Evolutionary conservation across 164 flowering plant species (phyloP), one percentile per base, ranked within the genome.

Genomic region (Cinnamomum chago): DNA sequence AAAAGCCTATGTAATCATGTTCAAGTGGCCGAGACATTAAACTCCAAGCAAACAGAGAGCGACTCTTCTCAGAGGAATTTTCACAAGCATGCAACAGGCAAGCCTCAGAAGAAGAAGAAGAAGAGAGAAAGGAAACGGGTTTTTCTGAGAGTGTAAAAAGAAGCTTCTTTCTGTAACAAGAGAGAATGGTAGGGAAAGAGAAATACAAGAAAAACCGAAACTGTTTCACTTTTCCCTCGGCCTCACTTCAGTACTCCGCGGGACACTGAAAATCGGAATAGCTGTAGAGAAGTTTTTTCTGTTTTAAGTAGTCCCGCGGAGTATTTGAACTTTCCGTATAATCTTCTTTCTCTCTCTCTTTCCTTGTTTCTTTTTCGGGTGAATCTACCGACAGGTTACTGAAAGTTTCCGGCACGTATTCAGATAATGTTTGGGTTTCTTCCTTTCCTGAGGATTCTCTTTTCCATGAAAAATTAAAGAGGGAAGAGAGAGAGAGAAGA

Each of bases 1-100:
- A 84, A 35, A 88, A 83, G 67, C 92, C 94, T 88, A 88, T 87
- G 86, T 89, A 92, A 84, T 86, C 91, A 81, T 90, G 91, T 81
- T 87, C 90, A 23, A 80, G 72, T 2, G 85, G 84, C 69, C 67
- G 71, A 77, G 93, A 85, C 91, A 88, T 88, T 76, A 78, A 82
- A 79, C 22, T 52, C 17, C 58, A 28, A 35, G 22, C 58, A 15
- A 52, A 69, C 15, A 40, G 24, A 65, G 13, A 20, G 33, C 4
- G 20, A 6, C 60, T 17, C 20, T 51, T 30, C 35, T 22, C 1
- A 52, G 30, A 52, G 70, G 22, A 24, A 70, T 28, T 23, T 10
- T 9, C 51, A 35, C 35, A 68, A 81, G n/a, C 79, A 58, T 30
- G 70, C 17, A 70, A 75, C 22, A 27, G 52, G 75, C 60, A 68